A percentile compares a stretch with the other conserved stretches of the same genome.
phyloP scores from a whole-genome alignment of 306 rosid genomes.

The Benincasa hispida region DNA sequence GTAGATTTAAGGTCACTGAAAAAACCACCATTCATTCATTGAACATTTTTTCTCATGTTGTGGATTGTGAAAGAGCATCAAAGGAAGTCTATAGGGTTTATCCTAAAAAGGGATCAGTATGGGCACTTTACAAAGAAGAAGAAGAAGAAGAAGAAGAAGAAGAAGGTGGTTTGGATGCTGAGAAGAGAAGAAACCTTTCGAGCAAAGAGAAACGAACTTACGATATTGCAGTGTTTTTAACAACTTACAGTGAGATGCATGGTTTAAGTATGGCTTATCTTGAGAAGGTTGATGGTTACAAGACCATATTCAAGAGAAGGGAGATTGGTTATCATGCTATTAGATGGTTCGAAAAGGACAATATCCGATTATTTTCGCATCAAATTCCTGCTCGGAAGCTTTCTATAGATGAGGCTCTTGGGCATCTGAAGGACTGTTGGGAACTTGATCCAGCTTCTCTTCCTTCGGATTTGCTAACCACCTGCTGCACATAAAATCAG shows the following conservation, averaged over 20 bases:
- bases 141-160: conserved; percentile 24
- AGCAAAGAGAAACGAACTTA: conserved; percentile 28
- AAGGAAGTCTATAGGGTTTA: conserved; percentile 55
- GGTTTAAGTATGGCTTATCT: conserved; percentile 83
- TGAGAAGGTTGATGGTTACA: conserved; percentile 77
- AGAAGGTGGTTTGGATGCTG: conserved; percentile 23
- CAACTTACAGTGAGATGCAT: conserved; percentile 54
- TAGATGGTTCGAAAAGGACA: conserved; percentile 43
- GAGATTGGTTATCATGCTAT: conserved; percentile 62
- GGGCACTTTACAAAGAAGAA: conserved; percentile 68
- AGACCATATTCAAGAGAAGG: conserved; percentile 68
- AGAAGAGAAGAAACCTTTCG: conserved; percentile 19
- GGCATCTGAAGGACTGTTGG: conserved; percentile 59
- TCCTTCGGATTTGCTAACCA: conserved; percentile 55
- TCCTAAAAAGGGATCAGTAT: conserved; percentile 86
- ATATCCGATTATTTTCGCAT: conserved; percentile 52
- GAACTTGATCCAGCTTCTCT: conserved; percentile 98
- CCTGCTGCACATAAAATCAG: conserved; percentile 17
- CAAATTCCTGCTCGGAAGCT: conserved; percentile 78
- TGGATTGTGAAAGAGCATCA: conserved; percentile 55
- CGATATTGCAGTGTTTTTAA: conserved; percentile 55
- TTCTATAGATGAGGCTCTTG: conserved; percentile 40
- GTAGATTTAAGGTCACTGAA: conserved; percentile 52
- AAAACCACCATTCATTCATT: conserved; percentile 38
- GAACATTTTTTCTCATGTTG: conserved; percentile 68